Conservation (phyloP, 768 basidiomycete species). For the Vararia minispora region DNA sequence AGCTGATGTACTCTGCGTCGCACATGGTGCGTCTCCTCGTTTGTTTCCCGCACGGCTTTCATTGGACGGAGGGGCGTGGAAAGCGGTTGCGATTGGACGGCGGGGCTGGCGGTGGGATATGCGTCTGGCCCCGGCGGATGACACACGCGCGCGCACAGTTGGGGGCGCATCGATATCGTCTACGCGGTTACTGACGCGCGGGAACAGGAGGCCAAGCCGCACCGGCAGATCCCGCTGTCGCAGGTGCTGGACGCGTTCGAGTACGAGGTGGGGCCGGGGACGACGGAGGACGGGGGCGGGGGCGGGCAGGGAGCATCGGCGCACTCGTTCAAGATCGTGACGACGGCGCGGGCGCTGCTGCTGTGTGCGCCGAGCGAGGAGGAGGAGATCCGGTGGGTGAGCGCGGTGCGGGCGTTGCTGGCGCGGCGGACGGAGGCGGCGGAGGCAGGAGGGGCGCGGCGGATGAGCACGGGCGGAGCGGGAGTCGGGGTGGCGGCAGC, state of each 20-base stretch:
- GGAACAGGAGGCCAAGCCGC: slow-evolving; percentile 79
- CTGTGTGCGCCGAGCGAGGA: slow-evolving; percentile 94
- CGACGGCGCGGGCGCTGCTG: slow-evolving; percentile 80
- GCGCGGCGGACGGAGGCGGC: slow-evolving; percentile 42
- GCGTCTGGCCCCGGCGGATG: too few relatives aligned
- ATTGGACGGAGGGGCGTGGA: too few relatives aligned
- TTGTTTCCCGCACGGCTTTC: slow-evolving; percentile 11
- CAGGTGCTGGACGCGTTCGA: slow-evolving; percentile 91
- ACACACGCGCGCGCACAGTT: too few relatives aligned
- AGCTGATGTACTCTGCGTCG: slow-evolving; percentile 77
- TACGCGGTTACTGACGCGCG: slow-evolving; percentile 1
- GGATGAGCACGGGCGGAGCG: slow-evolving; percentile 22
- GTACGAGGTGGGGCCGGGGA: slow-evolving; percentile 53
- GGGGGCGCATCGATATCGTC: too few relatives aligned
- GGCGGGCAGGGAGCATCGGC: slow-evolving; percentile 24
- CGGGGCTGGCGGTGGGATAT: too few relatives aligned
- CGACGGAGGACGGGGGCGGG: slow-evolving; percentile 25
- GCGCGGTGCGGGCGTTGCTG: slow-evolving; percentile 86
- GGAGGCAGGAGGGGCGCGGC: slow-evolving; percentile 16
- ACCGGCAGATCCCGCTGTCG: slow-evolving; percentile 74
- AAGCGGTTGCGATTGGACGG: too few relatives aligned
- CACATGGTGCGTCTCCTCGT: slow-evolving; percentile 71
- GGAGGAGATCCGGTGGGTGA: slow-evolving; percentile 97
- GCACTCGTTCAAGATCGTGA: slow-evolving; percentile 91
- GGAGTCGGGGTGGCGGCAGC: slow-evolving; percentile 12